These are phyloP conservation scores for Solanum hybrid DNA, from an alignment of 305 asterid species.

Conservation along the genomic window DNA sequence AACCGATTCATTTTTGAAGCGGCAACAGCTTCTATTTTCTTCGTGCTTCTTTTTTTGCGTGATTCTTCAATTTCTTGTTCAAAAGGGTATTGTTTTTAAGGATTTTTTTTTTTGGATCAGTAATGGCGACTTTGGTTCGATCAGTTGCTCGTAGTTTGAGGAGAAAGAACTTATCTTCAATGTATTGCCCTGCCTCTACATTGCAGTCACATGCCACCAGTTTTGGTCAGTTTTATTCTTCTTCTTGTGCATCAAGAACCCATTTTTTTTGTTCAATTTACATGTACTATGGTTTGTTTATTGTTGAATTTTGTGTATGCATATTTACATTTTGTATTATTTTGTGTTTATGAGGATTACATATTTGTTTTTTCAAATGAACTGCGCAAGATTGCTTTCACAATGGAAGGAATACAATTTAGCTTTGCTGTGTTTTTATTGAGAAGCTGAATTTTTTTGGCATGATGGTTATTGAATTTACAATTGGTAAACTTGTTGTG, in stretches of 20 bases:
- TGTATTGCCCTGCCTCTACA: conserved; percentile 25
- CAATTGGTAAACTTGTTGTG: background rate
- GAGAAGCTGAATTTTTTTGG: background rate
- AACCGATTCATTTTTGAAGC: background rate
- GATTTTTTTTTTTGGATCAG: background rate
- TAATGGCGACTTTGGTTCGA: conserved; percentile 41
- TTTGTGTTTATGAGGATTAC: no score
- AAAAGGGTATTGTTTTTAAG: background rate
- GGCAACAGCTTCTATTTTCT: background rate
- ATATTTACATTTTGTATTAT: background rate
- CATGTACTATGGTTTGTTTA: background rate
- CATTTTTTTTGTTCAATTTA: background rate
- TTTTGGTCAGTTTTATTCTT: conserved; percentile 41
- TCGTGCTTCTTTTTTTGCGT: background rate
- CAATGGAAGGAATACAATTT: background rate
- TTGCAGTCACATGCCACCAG: conserved; percentile 87
- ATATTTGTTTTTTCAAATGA: no score
- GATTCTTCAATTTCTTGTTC: background rate
- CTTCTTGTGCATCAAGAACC: background rate
- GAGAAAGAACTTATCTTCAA: conserved; percentile 24
- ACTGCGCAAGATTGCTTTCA: no score
- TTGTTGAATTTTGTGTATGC: background rate
- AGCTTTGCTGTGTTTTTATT: background rate
- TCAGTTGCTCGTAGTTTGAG: conserved; percentile 43
- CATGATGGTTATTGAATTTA: background rate